Evolutionary conservation across 345 rosid genomes (phyloP), one percentile per base, ranked within the genome.

Genomic region (Capsella bursapastoris): DNA sequence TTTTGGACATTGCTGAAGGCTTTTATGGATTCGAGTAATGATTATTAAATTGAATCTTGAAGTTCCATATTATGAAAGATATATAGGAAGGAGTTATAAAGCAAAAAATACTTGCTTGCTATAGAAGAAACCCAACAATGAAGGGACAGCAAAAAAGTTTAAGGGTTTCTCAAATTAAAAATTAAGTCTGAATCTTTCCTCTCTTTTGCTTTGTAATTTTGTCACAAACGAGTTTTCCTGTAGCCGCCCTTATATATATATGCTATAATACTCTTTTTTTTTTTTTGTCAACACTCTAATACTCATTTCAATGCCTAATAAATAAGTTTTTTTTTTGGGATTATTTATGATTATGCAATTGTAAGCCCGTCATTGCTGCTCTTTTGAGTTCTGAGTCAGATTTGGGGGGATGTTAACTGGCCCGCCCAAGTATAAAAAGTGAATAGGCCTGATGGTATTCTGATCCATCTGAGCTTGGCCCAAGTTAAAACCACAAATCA

Each of bases 1-100:
- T 61, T 51, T 51, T 68, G 64, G 69, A 68, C 63, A 59, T 51
- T 60, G 51, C 28, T 34, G 73, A 67, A 67, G 68, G 68, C 63
- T 75, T 75, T 50, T 29, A 66, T 31, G 66, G 50, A 56, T 64
- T 56, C 58, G 45, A 64, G 75, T 28, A 28, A 25, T 60, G 47
- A 72, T 53, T 52, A 72, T 53, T 52, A 13, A 51, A 29, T 25
- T 50, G 61, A 52, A 63, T 52, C 76, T 52, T 63, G 16, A 38
- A 3, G 28, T 53, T 29, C 47, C 27, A 18, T 11, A 31, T 8
- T 8, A 41, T 11, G 32, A 71, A 51, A 64, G 35, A 58, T 22
- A 22, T 22, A 22, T 40, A 25, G 14, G n/a, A 55, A 40, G 8
- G 37, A 18, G 34, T 44, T 60, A 7, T 49, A 49, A 22, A 59